These are phyloP conservation scores for Fraxinus americana DNA, from an alignment of 257 asterid species.

Conservation along the genomic window DNA sequence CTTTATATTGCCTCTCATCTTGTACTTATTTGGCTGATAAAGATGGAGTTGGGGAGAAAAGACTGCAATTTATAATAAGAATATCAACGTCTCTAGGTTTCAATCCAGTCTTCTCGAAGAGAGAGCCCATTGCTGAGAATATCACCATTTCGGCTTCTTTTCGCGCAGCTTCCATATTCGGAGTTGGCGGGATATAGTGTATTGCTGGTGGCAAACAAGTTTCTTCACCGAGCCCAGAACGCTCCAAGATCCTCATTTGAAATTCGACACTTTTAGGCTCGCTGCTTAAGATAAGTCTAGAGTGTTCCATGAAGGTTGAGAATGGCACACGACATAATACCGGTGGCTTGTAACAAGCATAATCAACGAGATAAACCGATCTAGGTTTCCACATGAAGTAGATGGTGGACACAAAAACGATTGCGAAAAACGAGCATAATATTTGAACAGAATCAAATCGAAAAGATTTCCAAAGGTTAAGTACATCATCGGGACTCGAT, in stretches of 20 bases:
- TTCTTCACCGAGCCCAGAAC: constrained; percentile 39
- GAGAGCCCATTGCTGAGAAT: constrained; percentile 27
- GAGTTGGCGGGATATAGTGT: constrained; percentile 34
- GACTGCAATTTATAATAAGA: constrained; percentile 37
- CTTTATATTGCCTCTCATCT: constrained; percentile 34
- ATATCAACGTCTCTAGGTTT: constrained; percentile 36
- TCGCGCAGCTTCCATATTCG: constrained; percentile 26
- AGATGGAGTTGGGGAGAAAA: constrained; percentile 37
- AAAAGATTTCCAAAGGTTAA: constrained; percentile 11
- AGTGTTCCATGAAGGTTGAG: constrained; percentile 35
- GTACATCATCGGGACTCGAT: constrained; percentile 21
- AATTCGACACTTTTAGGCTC: constrained; percentile 34
- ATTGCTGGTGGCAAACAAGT: constrained; percentile 35
- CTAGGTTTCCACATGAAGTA: constrained; percentile 33
- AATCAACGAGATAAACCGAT: constrained; percentile 29
- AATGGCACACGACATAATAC: constrained; percentile 23
- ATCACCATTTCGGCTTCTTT: constrained; percentile 36
- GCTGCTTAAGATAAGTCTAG: constrained; percentile 8
- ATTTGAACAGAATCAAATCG: constrained; percentile 12
- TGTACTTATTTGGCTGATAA: constrained; percentile 34
- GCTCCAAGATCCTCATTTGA: constrained; percentile 36
- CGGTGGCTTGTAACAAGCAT: constrained; percentile 38
- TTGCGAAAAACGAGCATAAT: background rate
- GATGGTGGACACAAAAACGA: constrained; percentile 15
- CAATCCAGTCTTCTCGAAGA: constrained; percentile 28